Base-by-base conservation (phyloP, 768 basidiomycete species). In the Hericium alpestre region DNA sequence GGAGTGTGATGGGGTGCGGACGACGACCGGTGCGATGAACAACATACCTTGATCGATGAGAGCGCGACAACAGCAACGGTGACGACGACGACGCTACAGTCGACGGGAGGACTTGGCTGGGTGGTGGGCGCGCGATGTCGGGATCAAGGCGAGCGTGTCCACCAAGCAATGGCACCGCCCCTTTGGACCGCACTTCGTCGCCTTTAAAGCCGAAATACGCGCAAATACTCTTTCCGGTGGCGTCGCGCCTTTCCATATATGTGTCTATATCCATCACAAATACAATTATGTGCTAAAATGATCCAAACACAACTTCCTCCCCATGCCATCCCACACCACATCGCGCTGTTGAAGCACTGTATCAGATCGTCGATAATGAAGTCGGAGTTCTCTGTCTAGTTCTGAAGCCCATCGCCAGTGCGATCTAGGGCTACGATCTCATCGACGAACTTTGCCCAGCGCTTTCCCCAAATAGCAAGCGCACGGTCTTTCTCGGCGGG, bases 1-100 rank as follows among this genome's bases (percentile, higher is more conserved):
- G 67, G 63, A 62, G 63, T 60, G 63, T 65, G 65, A 63, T 64
- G 59, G 67, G 67, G 65, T 61, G 62, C 62, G 61, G 61, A 58
- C 23, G 48, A 61, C 27, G 56, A 58, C 51, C 59, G 53, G 49
- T 47, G 59, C 49, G 43, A 48, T 55, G 38, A 51, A 56, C 53
- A 53, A 54, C 60, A 54, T 54, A 61, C 60, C 61, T 63, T 59
- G 57, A 38, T 27, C 53, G 18, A 48, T 23, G 56, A 58, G 54
- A 20, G 41, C 57, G 22, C 46, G 53, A 41, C 56, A 38, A n/a
- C 50, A 57, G 55, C 38, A 46, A 39, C n/a, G 49, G 46, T 56
- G 46, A 13, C 43, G 46, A 38, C 25, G 38, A 46, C 56, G 52
- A 49, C 23, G 40, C 18, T 22, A 50, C 54, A 10, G 22, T 51